Base-by-base conservation (phyloP, 495 filamentous ascomycete genomes). In the Aspergillus ellipticus region DNA sequence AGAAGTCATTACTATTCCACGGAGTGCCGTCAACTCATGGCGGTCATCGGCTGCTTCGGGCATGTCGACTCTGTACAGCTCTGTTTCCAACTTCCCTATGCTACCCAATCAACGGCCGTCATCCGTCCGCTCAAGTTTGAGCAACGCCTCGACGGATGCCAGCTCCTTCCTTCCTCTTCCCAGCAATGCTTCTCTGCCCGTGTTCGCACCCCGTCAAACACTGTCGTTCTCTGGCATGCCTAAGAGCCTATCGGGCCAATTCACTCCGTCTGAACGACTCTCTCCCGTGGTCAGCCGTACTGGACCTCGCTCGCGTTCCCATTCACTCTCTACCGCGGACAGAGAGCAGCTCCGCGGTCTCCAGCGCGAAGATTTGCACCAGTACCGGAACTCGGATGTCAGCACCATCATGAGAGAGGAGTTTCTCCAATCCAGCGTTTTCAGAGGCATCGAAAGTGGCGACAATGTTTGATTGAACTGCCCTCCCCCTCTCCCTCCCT, bases 381-480 rank as follows among this genome's bases (percentile, higher is more conserved):
- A 66, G 48, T 76, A 74, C 51, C 72, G 72, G 31, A 74, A 74
- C 51, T 72, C 73, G 41, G 73, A 76, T 59, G 62, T 76, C 29
- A 76, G 70, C 56, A 55, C 59, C n/a, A 71, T 72, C 54, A 71
- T 72, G 68, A 57, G 70, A 43, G 72, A 76, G 3, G 73, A 74
- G 28, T 74, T 74, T 53, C 42, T 73, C 5, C 61, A 67, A 29
- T 69, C 72, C 47, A 67, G 61, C 46, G 55, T 65, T 29, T 62
- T 45, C 52, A 41, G 57, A 10, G 56, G 56, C 3, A 37, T 60
- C 7, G 63, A 62, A 21, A 52, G 51, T 41, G 53, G 55, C 19
- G 51, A 46, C 42, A 29, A 33, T 42, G 26, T 22, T 52, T 56
- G 19, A 45, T 48, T 48, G 19, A 19, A 31, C 7, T 46, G 11